Conservation (phyloP, 768 basidiomycete species). For the Suillus bovinus region DNA sequence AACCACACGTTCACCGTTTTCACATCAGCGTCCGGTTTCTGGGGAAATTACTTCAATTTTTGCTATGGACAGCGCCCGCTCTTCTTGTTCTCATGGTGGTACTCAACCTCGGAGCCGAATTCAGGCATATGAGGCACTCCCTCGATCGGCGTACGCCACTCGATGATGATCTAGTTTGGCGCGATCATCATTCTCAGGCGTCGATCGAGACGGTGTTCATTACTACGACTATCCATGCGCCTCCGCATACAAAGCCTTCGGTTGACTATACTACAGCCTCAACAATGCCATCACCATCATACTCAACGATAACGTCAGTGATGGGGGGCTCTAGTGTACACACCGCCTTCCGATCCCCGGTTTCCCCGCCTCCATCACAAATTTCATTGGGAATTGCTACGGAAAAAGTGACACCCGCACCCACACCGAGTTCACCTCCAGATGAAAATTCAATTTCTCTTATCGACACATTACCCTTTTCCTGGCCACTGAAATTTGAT, state of each 20-base stretch:
- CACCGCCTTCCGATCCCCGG: not conserved
- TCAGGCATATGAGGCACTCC: slow-evolving; percentile 26
- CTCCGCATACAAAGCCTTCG: slow-evolving; percentile 11
- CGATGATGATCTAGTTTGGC: slow-evolving; percentile 13
- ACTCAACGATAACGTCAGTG: slow-evolving; percentile 13
- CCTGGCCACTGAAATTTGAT: slow-evolving; percentile 32
- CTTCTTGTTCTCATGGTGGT: slow-evolving; percentile 21
- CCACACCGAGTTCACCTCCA: slow-evolving; percentile 11
- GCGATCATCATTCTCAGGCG: slow-evolving; percentile 7
- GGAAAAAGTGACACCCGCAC: slow-evolving; percentile 8
- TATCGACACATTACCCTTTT: slow-evolving; percentile 22
- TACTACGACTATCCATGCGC: slow-evolving; percentile 28
- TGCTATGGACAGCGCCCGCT: slow-evolving; percentile 19
- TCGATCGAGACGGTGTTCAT: slow-evolving; percentile 29
- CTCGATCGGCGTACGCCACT: slow-evolving; percentile 21
- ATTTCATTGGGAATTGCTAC: slow-evolving; percentile 14
- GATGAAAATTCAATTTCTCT: slow-evolving; percentile 23
- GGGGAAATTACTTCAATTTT: slow-evolving; percentile 16
- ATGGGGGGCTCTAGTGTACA: slow-evolving; percentile 12
- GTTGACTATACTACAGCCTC: slow-evolving; percentile 5
- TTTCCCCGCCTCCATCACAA: slow-evolving; percentile 9
- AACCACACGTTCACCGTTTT: slow-evolving; percentile 10
- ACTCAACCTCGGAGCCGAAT: slow-evolving; percentile 28
- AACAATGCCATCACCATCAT: slow-evolving; percentile 8
- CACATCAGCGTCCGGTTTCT: slow-evolving; percentile 12